Percentiles rank a stretch among this genome's conserved stretches.
Conservation (phyloP, 2,329 filamentous ascomycete species). For the Coniochaeta sp. region DNA sequence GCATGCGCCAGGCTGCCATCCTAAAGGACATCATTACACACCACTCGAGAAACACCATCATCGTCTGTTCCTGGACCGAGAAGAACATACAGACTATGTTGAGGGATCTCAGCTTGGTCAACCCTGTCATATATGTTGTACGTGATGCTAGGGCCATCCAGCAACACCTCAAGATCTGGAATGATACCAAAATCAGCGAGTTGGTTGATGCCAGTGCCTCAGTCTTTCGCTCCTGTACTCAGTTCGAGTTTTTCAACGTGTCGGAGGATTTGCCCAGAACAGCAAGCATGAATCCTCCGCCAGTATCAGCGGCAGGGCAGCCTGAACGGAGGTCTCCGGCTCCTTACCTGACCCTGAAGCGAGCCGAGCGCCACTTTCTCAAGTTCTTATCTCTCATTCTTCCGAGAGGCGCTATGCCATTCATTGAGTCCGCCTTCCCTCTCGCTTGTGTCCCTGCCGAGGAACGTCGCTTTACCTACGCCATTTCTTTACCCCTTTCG, state of each 20-base stretch:
- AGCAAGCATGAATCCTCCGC: conserved; percentile 8
- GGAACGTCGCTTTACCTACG: conserved; percentile 57
- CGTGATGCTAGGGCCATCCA: conserved; percentile 59
- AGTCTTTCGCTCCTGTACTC: conserved; percentile 59
- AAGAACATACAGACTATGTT: conserved; percentile 53
- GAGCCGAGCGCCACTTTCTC: conserved; percentile 61
- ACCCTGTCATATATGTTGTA: conserved; percentile 64
- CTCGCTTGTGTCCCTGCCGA: conserved; percentile 54
- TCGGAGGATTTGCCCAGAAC: conserved; percentile 42
- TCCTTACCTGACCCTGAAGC: conserved; percentile 59
- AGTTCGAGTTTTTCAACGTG: conserved; percentile 70
- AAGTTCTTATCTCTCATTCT: conserved; percentile 59
- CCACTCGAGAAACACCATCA: conserved; percentile 55
- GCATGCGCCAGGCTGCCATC: conserved; percentile 53
- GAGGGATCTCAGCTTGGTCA: conserved; percentile 51
- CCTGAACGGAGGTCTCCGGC: conserved; percentile 34
- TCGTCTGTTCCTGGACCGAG: conserved; percentile 68
- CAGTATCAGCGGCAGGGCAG: conserved; percentile 18
- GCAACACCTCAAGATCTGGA: conserved; percentile 49
- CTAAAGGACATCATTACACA: conserved; percentile 50
- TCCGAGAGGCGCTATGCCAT: conserved; percentile 43
- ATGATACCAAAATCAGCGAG: conserved; percentile 47
- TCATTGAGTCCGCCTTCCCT: conserved; percentile 57
- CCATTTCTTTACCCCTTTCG: conserved; percentile 53
- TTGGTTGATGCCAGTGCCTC: conserved; percentile 49